phyloP scores from a whole-genome alignment of 192 early-diverging fungal genomes.

The Entophlyctis luteolus region DNA sequence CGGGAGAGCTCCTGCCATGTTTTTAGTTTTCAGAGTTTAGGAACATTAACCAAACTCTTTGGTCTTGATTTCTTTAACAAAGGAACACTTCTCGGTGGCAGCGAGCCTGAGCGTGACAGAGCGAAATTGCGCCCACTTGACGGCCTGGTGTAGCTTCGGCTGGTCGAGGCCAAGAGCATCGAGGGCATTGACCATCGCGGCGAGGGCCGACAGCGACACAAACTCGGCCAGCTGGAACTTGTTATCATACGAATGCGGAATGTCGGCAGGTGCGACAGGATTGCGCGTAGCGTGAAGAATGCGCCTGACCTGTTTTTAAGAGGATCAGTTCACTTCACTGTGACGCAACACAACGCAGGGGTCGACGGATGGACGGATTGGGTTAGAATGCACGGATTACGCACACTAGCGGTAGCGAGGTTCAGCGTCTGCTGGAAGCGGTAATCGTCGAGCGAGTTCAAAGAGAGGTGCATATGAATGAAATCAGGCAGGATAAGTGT shows the following conservation, averaged over 20 bases:
- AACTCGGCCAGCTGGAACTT: conserved; percentile 29
- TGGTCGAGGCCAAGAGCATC: conserved; percentile 17
- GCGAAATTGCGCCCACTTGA: neutral
- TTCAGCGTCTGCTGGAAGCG: no score
- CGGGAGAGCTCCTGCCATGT: no score
- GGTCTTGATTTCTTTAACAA: conserved; percentile 1
- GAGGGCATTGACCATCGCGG: conserved; percentile 9
- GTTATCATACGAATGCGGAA: conserved; percentile 25
- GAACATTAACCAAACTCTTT: neutral
- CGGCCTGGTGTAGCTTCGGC: neutral
- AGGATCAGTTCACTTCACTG: no score
- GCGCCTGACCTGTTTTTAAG: neutral
- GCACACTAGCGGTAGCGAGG: no score
- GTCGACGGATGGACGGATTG: no score
- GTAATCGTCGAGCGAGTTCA: no score
- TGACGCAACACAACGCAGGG: no score
- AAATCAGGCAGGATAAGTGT: neutral
- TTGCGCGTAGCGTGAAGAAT: neutral
- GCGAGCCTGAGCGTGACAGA: conserved; percentile 16
- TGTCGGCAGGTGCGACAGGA: neutral
- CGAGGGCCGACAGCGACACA: conserved; percentile 11
- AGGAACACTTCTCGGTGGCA: conserved; percentile 13
- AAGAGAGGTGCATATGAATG: no score
- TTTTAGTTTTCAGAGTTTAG: no score
- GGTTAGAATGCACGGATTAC: no score